These are phyloP conservation scores for Starmerella stellata DNA, from an alignment of 805 yeast genomes.

Conservation along the genomic window DNA sequence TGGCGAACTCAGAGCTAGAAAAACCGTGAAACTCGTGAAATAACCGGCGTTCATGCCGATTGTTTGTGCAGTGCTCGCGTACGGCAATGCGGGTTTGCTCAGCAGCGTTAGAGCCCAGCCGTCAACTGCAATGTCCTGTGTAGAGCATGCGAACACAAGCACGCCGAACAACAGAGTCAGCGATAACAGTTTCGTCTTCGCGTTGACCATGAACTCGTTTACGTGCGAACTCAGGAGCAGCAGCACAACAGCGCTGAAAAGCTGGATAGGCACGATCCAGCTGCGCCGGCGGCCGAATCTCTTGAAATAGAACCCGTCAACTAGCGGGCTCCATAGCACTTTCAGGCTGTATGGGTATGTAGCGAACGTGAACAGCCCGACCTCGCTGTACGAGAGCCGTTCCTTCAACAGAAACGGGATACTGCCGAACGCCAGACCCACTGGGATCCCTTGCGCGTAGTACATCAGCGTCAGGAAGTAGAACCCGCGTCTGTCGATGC, in stretches of 20 bases:
- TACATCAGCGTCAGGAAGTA: constrained; percentile 54
- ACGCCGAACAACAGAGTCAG: constrained; percentile 59
- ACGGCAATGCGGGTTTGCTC: constrained; percentile 58
- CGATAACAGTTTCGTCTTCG: constrained; percentile 31
- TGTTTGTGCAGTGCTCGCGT: constrained; percentile 95
- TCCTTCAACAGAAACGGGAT: constrained; percentile 78
- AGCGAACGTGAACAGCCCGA: constrained; percentile 79
- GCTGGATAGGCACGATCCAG: constrained; percentile 90
- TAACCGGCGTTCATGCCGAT: constrained; percentile 88
- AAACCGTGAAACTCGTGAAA: constrained; percentile 77
- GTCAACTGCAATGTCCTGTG: constrained; percentile 97
- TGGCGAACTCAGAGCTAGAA: constrained; percentile 74
- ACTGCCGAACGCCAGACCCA: constrained; percentile 87
- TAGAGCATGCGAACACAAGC: constrained; percentile 76
- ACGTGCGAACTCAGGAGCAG: constrained; percentile 43
- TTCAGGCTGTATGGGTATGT: constrained; percentile 89
- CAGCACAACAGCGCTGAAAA: constrained; percentile 53
- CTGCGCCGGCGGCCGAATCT: constrained; percentile 65
- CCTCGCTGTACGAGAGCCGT: constrained; percentile 65
- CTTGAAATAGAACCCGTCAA: constrained; percentile 61
- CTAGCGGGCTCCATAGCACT: constrained; percentile 87
- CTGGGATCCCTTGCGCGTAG: constrained; percentile 88
- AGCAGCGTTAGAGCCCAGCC: constrained; percentile 95
- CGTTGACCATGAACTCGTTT: constrained; percentile 33
- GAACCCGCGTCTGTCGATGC: constrained; percentile 55